Base-by-base conservation (phyloP, 2,329 filamentous ascomycete species). In the Claviceps fusiformis region DNA sequence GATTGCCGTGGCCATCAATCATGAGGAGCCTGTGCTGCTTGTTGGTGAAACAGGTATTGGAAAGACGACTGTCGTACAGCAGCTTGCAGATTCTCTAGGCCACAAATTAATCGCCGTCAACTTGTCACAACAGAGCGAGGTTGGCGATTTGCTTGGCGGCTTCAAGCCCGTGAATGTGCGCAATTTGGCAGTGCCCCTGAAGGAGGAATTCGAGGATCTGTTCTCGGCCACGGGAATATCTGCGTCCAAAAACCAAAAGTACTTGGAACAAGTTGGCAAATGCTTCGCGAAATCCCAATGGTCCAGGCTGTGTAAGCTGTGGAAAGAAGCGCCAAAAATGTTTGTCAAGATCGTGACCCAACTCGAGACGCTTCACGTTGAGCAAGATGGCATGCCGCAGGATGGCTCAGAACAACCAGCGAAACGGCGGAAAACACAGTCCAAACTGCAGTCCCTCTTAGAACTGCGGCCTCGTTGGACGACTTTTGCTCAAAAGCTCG, bases 11-110 rank as follows among this genome's bases (percentile, higher is more conserved):
- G 86, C 90, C 1, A 82, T 96, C 6, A 83, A 86, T 58, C 81
- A 90, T 63, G 80, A 82, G n/a, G 93, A 99, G 64, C 90, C 95
- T 4, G 81, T 95, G 1, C 73, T 99, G 19, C 81, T 99, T 33
- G 93, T 99, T n/a, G 93, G 93, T 65, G 93, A 99, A 73, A 99
- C 93, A 8, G 93, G 93, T 74, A 96, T 95, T 52, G 93, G 93
- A 63, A 99, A 99, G 71, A 99, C 93, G 0, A 95, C 93, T 0
- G 87, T 93, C 31, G 85, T 98, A 15, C 93, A 99, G 68, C 90
- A 96, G 65, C 75, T 99, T 55, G 90, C 93, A 0, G 84, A 87
- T 56, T 80, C 86, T 3, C 77, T 96, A 33, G 89, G 91, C 1
- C 87, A 90, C 65, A 95, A 89, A 63, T 79, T 99, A 13, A 87